Base-by-base conservation (phyloP, 305 asterid species). In the Lippia alba region DNA sequence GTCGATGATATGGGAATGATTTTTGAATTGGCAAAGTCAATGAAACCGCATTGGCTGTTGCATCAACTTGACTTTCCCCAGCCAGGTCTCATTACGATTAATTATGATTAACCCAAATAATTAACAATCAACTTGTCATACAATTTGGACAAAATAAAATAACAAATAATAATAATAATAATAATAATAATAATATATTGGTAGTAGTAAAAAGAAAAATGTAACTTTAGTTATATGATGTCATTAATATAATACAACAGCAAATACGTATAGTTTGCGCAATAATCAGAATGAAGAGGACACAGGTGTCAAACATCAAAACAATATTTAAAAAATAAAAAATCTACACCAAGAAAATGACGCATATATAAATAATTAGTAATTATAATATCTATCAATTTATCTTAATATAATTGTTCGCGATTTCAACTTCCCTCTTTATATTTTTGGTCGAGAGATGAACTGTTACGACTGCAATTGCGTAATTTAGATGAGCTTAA, bases 381-480 rank as follows among this genome's bases (percentile, higher is more conserved):
- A 24, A 24, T 24, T 24, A 24, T 24, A 24, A 24, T 24, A 24
- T 24, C 30, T 24, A 24, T 1, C 30, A 24, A 24, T 24, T 24
- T 24, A 24, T 24, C 30, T 24, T 30, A 61, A 44, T 67, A 8
- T 32, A 51, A 18, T 1, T 32, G n/a, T 63, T 48, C 17, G 45
- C 49, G 4, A 44, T 59, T 62, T 17, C 41, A 61, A 12, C 34
- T 58, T 56, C 45, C 56, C 8, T 8, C 1, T 41, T 41, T 49
- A 6, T 50, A 15, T 8, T 34, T 53, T 19, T 9, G 53, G 44
- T 24, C 20, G 18, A 55, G 11, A 66, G 56, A 70, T 66, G 76
- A 67, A 74, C 75, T 66, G 56, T 69, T 50, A 45, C 18, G 16
- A 64, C 15, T 16, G 59, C 9, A 75, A 66, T 77, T 77, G 74